Evolutionary conservation across 805 yeast genomes (phyloP).

Genomic region (Lipomyces kockii): DNA sequence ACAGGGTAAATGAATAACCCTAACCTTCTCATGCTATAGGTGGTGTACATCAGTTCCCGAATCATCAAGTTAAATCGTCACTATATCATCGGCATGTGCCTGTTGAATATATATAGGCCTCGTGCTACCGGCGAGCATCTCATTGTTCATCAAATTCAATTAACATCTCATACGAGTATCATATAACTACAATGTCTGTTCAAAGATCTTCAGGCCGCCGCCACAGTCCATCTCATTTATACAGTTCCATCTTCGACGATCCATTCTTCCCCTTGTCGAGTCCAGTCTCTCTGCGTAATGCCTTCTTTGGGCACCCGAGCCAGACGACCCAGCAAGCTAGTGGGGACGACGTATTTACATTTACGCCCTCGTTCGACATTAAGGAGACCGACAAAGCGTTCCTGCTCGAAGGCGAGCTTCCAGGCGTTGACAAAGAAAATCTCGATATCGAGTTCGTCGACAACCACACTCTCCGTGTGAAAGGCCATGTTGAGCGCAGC

Average conservation of each 20-base stretch:
- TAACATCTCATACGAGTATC: neutral
- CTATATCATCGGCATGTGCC: neutral
- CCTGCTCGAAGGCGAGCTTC: constrained; percentile 36
- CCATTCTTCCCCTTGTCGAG: constrained; percentile 14
- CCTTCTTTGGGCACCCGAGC: neutral
- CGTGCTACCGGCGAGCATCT: neutral
- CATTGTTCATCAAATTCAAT: neutral
- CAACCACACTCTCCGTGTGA: constrained; percentile 31
- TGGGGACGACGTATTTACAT: constrained; percentile 3
- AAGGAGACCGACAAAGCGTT: constrained; percentile 34
- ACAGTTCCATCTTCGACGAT: constrained; percentile 8
- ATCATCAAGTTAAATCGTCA: too few relatives aligned
- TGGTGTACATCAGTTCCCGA: too few relatives aligned
- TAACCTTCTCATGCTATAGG: too few relatives aligned
- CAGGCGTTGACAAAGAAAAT: constrained; percentile 34
- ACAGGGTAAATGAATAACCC: too few relatives aligned
- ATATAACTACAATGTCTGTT: neutral
- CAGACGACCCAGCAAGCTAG: neutral
- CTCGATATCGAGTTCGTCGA: constrained; percentile 34
- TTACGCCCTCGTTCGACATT: constrained; percentile 33
- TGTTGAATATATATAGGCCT: neutral
- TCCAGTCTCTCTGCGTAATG: neutral
- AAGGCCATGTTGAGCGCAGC: constrained; percentile 30
- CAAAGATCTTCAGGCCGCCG: neutral
- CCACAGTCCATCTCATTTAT: neutral